These are phyloP conservation scores for Otatea glauca DNA, from an alignment of 176 grass and related monocot genomes.

Conservation along the genomic window DNA sequence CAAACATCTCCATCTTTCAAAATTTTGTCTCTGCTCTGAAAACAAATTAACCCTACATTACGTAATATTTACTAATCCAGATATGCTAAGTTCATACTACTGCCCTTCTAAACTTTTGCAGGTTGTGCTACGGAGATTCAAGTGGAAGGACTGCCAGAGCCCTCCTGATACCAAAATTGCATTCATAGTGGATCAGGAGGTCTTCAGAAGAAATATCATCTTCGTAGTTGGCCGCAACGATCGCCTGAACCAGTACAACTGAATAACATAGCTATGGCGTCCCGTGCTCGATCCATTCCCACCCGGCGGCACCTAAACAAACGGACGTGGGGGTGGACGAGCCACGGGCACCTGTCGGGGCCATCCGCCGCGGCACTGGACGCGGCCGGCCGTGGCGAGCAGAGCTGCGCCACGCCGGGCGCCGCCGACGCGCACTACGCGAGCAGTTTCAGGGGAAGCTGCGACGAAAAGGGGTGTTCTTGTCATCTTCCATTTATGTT, in stretches of 20 bases:
- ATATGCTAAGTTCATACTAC: not conserved
- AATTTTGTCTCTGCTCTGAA: too few species aligned
- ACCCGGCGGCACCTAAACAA: conserved; percentile 53
- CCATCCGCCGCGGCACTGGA: conserved; percentile 22
- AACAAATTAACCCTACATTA: not conserved
- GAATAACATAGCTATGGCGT: conserved; percentile 88
- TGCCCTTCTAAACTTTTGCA: conserved; percentile 29
- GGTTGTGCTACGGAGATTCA: conserved; percentile 78
- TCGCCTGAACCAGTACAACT: conserved; percentile 90
- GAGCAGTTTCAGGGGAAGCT: conserved; percentile 59
- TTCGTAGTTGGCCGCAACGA: conserved; percentile 74
- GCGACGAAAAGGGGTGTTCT: conserved; percentile 67
- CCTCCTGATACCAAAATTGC: conserved; percentile 79
- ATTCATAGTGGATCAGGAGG: conserved; percentile 92
- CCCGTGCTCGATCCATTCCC: too few species aligned
- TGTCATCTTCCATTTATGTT: not conserved
- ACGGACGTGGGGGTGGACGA: conserved; percentile 78
- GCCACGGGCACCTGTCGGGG: conserved; percentile 60
- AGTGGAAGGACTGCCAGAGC: conserved; percentile 94
- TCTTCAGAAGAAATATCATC: conserved; percentile 78
- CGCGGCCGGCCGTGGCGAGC: not conserved
- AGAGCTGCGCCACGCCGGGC: conserved; percentile 47
- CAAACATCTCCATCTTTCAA: not conserved
- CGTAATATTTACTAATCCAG: not conserved
- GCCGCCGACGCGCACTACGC: conserved; percentile 22